A percentile compares a stretch with the other conserved stretches of the same genome.
Conservation (phyloP, 345 rosid species). For the Gossypium rotundifolium region DNA sequence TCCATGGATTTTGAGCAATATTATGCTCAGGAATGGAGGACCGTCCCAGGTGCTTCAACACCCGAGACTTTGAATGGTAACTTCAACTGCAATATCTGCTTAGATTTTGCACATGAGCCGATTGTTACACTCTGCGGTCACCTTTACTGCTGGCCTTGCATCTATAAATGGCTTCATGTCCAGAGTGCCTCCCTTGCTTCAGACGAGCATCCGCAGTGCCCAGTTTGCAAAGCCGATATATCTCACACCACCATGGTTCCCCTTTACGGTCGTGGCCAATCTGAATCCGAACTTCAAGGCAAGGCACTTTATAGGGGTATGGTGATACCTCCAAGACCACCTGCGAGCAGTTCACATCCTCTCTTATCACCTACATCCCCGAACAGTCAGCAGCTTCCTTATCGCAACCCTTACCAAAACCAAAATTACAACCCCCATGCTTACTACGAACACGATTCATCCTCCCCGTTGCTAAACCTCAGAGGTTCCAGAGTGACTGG, state of each 20-base stretch:
- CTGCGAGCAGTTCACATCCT: conserved; percentile 37
- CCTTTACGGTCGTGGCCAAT: conserved; percentile 74
- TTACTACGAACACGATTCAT: conserved; percentile 24
- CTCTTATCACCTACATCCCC: conserved; percentile 16
- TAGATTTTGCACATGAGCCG: conserved; percentile 74
- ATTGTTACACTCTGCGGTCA: conserved; percentile 95
- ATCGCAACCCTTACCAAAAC: conserved; percentile 49
- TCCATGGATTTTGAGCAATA: conserved; percentile 47
- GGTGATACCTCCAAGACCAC: conserved; percentile 71
- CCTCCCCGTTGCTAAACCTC: conserved; percentile 27
- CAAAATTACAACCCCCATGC: conserved; percentile 31
- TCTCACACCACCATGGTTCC: conserved; percentile 81
- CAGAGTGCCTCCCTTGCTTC: conserved; percentile 56
- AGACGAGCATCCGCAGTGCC: conserved; percentile 69
- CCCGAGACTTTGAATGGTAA: conserved; percentile 42
- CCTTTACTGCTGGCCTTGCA: conserved; percentile 98
- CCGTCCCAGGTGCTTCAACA: conserved; percentile 21
- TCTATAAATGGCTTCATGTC: conserved; percentile 80
- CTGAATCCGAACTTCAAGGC: conserved; percentile 24
- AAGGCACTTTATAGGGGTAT: conserved; percentile 26
- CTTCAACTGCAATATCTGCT: conserved; percentile 89
- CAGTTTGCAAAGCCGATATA: conserved; percentile 83
- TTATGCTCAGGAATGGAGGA: conserved; percentile 38
- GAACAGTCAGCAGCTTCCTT: conserved; percentile 50
- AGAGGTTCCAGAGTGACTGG: conserved; percentile 23